Base-by-base conservation (phyloP, 2,329 filamentous ascomycete genomes). In the Aspergillus hiratsukae region DNA sequence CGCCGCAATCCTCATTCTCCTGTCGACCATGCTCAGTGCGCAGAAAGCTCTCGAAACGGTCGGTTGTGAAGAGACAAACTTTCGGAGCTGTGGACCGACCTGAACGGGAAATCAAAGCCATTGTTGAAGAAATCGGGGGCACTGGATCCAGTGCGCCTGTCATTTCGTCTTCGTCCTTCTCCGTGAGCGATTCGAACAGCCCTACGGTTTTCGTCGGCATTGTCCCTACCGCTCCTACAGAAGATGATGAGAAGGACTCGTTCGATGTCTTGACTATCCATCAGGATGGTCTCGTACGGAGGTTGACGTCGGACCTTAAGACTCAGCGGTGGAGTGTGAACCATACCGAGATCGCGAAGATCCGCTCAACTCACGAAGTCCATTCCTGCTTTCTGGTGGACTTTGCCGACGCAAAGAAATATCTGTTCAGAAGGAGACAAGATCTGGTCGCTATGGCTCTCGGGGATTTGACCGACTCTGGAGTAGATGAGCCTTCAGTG, bases 1-100 rank as follows among this genome's bases (percentile, higher is more conserved):
- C 84, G 37, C 84, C 84, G 28, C 80, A 84, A 64, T 80, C 82
- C 25, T 78, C 76, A 17, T 82, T 86, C 66, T 77, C 78, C 53
- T 81, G 81, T 52, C 75, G 80, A 35, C 84, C 84, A 52, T 83
- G 78, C 66, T 87, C 84, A 25, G 75, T 85, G 48, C 81, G 83
- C 67, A 75, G 76, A 59, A 82, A 80, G 66, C 68, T 75, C 48
- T 65, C 71, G 29, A 75, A 75, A 31, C 75, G 73, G 37, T 70
- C 71, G 10, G 64, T 69, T 3, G 73, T 79, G 1, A 78, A 77
- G 55, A 78, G 84, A 64, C 80, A 80, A 53, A 86, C 83, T 21
- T 87, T 84, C 66, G 79, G 79, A 52, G 79, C 80, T 4, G 70
- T 81, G 3, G 75, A 72, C 46, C 74, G 76, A 49, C 75, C 78